Percentiles rank a stretch among this genome's conserved stretches.
Evolutionary conservation across 441 rosid genomes (phyloP).

Genomic region (Viola pubescens): DNA sequence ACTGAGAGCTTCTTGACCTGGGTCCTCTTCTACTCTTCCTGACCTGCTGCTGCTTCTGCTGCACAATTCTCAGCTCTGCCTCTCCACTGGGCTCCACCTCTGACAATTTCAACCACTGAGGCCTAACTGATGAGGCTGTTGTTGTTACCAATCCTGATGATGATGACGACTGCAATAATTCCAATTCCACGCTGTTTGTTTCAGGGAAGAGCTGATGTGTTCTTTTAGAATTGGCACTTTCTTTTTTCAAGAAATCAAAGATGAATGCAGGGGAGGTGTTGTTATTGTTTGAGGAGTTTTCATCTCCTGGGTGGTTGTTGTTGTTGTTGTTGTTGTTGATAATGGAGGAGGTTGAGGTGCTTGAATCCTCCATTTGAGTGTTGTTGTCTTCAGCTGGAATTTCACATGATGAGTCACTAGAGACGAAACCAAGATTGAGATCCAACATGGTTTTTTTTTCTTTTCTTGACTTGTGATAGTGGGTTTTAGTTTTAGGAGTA

Average conservation of each 20-base stretch:
- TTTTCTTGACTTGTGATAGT: neutral
- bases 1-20: slow-evolving; percentile 82
- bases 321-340: slow-evolving; percentile 33
- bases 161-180: slow-evolving; percentile 15
- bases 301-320: slow-evolving; percentile 29
- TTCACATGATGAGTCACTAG: slow-evolving; percentile 27
- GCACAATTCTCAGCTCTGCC: slow-evolving; percentile 27
- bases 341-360: slow-evolving; percentile 48
- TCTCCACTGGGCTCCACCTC: slow-evolving; percentile 22
- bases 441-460: slow-evolving; percentile 43
- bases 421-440: slow-evolving; percentile 57
- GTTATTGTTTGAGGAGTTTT: slow-evolving; percentile 30
- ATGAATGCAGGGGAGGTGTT: slow-evolving; percentile 29
- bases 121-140: slow-evolving; percentile 7
- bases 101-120: slow-evolving; percentile 59
- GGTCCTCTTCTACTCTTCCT: slow-evolving; percentile 89
- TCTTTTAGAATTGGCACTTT: slow-evolving; percentile 15
- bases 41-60: slow-evolving; percentile 41
- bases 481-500: too few species aligned
- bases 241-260: slow-evolving; percentile 50
- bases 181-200: slow-evolving; percentile 16
- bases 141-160: slow-evolving; percentile 8
- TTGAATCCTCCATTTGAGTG: slow-evolving; percentile 34
- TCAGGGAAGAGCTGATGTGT: slow-evolving; percentile 49
- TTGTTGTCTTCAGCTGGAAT: slow-evolving; percentile 8